Conservation (phyloP, 768 basidiomycete genomes). For the Phanerochaete carnosa region DNA sequence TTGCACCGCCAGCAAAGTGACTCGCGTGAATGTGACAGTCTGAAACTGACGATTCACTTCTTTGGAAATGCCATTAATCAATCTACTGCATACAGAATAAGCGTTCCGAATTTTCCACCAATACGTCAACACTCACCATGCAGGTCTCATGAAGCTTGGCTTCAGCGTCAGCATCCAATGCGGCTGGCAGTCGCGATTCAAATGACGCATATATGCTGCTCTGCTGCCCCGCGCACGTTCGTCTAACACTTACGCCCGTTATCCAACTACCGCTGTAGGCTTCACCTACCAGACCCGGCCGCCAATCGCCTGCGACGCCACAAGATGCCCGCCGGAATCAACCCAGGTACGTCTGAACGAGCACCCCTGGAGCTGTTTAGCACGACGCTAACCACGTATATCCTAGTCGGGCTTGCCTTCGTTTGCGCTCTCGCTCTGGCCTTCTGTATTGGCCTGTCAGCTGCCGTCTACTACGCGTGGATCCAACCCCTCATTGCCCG, state of each 20-base stretch:
- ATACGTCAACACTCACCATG: background rate
- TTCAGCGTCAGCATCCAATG: background rate
- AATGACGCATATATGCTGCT: background rate
- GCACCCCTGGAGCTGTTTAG: background rate
- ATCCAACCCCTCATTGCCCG: slow-evolving; percentile 6
- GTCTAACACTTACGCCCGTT: background rate
- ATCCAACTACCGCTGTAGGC: background rate
- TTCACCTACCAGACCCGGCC: background rate
- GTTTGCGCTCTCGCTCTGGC: slow-evolving; percentile 3
- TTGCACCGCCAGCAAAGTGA: too few species aligned
- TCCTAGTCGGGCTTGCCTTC: slow-evolving; percentile 10
- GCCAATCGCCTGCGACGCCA: background rate
- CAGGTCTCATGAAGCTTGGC: background rate
- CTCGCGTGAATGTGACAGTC: too few species aligned
- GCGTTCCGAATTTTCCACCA: too few species aligned
- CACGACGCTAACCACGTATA: background rate
- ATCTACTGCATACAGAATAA: too few species aligned
- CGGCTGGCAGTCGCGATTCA: background rate
- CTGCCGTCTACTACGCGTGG: slow-evolving; percentile 8
- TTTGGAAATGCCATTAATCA: too few species aligned
- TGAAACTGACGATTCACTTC: too few species aligned
- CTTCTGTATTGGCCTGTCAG: slow-evolving; percentile 2
- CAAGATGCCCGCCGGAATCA: slow-evolving; percentile 5
- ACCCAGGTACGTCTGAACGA: background rate
- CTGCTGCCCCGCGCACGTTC: background rate